Evolutionary conservation across 306 rosid genomes (phyloP), one percentile per base, ranked within the genome.

Genomic region (Cucurbita ficifolia): DNA sequence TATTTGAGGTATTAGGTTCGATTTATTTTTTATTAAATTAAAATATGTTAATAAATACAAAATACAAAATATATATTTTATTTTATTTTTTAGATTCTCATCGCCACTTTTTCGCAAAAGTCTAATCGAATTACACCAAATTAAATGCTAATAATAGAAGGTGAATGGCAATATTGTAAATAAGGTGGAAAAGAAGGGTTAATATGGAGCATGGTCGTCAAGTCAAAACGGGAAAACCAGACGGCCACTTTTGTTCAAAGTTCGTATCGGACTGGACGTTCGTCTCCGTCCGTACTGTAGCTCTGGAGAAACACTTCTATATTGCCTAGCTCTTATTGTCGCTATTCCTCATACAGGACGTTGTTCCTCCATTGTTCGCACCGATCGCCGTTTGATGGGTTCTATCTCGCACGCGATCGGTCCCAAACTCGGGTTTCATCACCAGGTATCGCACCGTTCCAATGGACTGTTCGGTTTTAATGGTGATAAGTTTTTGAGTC

Each of bases 321-420:
- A 43, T 65, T 43, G 45, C 53, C 70, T 18, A 63, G 18, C 70
- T 46, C 16, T 59, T 21, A 16, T 62, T 14, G 1, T 62, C 49
- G 8, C 43, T 29, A 3, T 29, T 29, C 33, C 33, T 29, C 33
- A 29, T 29, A 29, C 33, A 11, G 2, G 4, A 35, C 62, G 1
- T 72, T 72, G 7, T 39, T 56, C 10, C 40, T 55, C 69, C 5
- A 8, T 60, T 52, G 6, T 58, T 75, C 16, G 45, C 19, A 19
- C 72, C 72, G 53, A 76, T 73, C 71, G 76, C 45, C 70, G 40
- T 75, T 68, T 69, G 33, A 92, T 92, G 97, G 96, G 74, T 73
- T 76, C 87, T 65, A 79, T 89, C 51, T 82, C 89, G 67, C 90
- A 88, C 68, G 78, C 81, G 69, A 84, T 88, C 82, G 36, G 63